Base-by-base conservation (phyloP, 2,329 filamentous ascomycete genomes). In the Pyrenophora teres region DNA sequence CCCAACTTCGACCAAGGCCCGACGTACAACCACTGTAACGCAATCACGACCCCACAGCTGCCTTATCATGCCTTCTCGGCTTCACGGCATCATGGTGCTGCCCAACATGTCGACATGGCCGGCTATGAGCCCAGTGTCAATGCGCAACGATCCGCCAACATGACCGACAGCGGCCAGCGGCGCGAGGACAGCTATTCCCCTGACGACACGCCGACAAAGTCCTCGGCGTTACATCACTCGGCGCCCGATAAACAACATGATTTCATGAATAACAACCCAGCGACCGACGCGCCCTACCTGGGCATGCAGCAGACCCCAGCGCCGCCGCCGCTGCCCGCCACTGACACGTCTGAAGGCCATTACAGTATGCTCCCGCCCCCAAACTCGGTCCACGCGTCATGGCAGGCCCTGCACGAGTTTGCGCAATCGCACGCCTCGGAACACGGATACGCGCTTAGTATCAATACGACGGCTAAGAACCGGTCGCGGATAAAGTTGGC, bases 391-490 rank as follows among this genome's bases (percentile, higher is more conserved):
- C 68, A 71, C 38, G 41, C 55, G 7, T 62, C 62, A 7, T 70
- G 67, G 66, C 64, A 68, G 38, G 59, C 61, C 3, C 64, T 73
- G 2, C 64, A 71, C 55, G 60, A 63, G 21, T 69, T 62, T 42
- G 70, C 69, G 7, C 69, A 73, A 52, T 58, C 57, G 18, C 66
- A 72, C 46, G 70, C 70, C n/a, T 60, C 69, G 0, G 51, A 59
- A 13, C 67, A 73, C 39, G 70, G 70, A 12, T 73, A 73, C 46
- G 70, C 70, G 1, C 57, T 73, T 15, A 62, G 58, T 36, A 73
- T 73, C 56, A 73, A 72, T 50, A 72, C 68, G 3, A 71, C 69
- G n/a, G 67, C 67, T 3, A 70, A 69, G 53, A 72, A 70, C 49
- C 65, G 68, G 9, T 68, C 65, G 7, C 66, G 69, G 36, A 69